These are phyloP conservation scores for Starmerella davenportii DNA, from an alignment of 805 yeast genomes.

Conservation along the genomic window DNA sequence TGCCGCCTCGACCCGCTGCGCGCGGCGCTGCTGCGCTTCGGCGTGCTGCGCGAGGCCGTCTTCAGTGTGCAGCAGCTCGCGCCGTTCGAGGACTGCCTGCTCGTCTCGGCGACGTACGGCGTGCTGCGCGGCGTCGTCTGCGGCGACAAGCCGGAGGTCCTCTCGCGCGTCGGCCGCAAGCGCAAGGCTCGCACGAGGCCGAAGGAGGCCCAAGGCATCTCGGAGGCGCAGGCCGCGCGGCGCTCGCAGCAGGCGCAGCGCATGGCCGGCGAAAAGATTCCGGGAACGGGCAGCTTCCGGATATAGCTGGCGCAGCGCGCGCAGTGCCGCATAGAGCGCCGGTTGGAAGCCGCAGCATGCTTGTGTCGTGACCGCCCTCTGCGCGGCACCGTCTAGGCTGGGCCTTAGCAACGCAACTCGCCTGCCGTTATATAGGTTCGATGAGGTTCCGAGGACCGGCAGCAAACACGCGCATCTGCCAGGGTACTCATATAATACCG, in stretches of 20 bases:
- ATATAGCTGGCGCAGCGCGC: not conserved
- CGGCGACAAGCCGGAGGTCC: constrained; percentile 1
- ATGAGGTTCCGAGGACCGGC: no score
- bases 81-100: constrained; percentile 4
- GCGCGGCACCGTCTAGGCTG: no score
- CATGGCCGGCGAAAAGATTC: constrained; percentile 1
- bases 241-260: not conserved
- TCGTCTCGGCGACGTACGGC: constrained; percentile 1
- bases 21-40: constrained; percentile 1
- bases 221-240: not conserved
- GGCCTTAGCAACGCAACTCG: no score
- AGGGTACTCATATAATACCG: no score
- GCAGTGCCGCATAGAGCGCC: no score
- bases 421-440: no score
- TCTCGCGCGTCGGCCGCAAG: not conserved
- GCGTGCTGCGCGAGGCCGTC: constrained; percentile 2
- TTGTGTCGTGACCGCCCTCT: no score
- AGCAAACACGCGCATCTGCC: no score
- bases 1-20: constrained; percentile 7
- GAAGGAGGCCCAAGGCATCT: not conserved
- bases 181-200: not conserved
- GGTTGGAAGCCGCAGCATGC: no score
- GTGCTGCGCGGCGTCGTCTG: not conserved
- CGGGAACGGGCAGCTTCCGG: constrained; percentile 1
- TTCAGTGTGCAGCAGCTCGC: constrained; percentile 1